Evolutionary conservation across 1,284 basidiomycete genomes (phyloP), one percentile per base, ranked within the genome.

Genomic region (Amylostereum areolatum): DNA sequence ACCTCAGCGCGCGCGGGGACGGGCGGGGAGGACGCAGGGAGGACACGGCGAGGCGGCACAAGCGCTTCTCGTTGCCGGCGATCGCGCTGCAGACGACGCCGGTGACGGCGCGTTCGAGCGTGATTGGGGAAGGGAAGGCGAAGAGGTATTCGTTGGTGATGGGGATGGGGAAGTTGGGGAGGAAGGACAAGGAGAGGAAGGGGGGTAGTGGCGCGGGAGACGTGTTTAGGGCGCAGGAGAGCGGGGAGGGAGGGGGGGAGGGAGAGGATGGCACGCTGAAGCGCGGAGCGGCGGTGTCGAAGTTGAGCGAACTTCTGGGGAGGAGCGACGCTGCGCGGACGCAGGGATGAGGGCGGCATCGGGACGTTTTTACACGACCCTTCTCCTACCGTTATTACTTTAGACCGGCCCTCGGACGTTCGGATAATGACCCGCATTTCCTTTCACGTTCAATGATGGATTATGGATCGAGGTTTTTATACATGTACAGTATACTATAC

Each of bases 31-130:
- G 57, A 36, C 55, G 51, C 18, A 69, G 62, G 54, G 86, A 86
- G 59, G 75, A 83, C 55, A 86, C 83, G 0, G 74, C 74, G 43
- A 67, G 83, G 55, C 65, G 77, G 57, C 72, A 71, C 57, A 85
- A 88, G 60, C 74, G 86, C 32, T 87, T 87, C 58, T 89, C 86
- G 41, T 57, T 85, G 50, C 85, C 86, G 47, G 84, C 84, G 9
- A 71, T 89, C 35, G 85, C 82, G 34, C 55, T 89, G 61, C 85
- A 89, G 56, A 80, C 81, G 34, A 80, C 79, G 32, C 78, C 76
- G n/a, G 85, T 89, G 7, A 84, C 81, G 41, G 74, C 83, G 25
- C 73, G 78, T 11, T 75, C 78, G 45, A 69, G 59, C 45, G 49
- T 60, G 24, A 60, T 61, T 18, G 66, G 65, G n/a, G 69, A 69